Evolutionary conservation across 179 eudicot species (phyloP).

Genomic region (Silene vulgaris): DNA sequence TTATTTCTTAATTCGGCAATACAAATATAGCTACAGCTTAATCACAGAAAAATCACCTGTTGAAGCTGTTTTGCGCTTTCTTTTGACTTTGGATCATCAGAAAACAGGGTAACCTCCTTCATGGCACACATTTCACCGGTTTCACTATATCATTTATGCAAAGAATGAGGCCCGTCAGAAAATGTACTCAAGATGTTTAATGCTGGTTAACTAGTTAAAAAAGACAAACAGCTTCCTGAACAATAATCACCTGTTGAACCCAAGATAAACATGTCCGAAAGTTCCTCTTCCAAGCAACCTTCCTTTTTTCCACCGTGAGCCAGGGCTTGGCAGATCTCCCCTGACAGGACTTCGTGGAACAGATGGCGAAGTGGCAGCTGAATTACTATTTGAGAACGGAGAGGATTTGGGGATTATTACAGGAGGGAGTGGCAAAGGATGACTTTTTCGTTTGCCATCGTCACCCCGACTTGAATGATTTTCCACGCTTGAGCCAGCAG

Average conservation of each 20-base stretch:
- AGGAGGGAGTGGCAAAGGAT: constrained; percentile 91
- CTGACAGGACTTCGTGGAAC: constrained; percentile 92
- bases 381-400: constrained; percentile 73
- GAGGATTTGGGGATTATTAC: constrained; percentile 51
- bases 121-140: constrained; percentile 98
- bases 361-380: constrained; percentile 88
- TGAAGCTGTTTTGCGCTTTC: constrained; percentile 96
- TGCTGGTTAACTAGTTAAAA: background rate
- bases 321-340: constrained; percentile 74
- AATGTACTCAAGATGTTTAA: background rate
- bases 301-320: constrained; percentile 86
- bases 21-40: background rate
- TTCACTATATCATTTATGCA: constrained; percentile 43
- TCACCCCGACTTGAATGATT: constrained; percentile 6
- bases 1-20: background rate
- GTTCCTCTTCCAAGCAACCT: constrained; percentile 90
- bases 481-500: constrained; percentile 55
- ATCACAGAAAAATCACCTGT: constrained; percentile 44
- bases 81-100: constrained; percentile 91
- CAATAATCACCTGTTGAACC: constrained; percentile 72
- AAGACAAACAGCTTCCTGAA: background rate
- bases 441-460: constrained; percentile 34
- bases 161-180: constrained; percentile 15
- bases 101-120: constrained; percentile 92
- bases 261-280: constrained; percentile 92